Base-by-base conservation (phyloP, 306 rosid genomes). In the Cyamopsis tetragonoloba region DNA sequence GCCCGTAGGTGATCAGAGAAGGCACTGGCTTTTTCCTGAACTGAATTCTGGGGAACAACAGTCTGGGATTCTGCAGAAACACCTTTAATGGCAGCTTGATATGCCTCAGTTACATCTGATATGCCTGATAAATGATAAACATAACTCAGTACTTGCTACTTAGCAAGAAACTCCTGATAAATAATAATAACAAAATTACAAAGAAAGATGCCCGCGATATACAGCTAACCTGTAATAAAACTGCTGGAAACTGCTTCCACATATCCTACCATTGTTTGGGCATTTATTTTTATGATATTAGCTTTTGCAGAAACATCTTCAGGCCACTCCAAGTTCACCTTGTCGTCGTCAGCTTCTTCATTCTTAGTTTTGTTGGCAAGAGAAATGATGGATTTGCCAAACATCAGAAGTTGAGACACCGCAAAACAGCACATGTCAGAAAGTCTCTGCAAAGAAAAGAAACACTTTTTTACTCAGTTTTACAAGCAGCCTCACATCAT, bases 341-440 rank as follows among this genome's bases (percentile, higher is more conserved):
- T 47, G 70, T 83, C 79, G 2, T 68, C 84, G 18, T 77, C 86
- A 23, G 51, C 28, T 18, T 79, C 84, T 46, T 81, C 91, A 8
- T 77, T 86, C 80, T 80, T 84, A 37, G 57, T 80, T 72, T 86
- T 86, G 86, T 82, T 85, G 55, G 92, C 87, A 73, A 57, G 61
- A 75, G 95, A 85, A 62, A 95, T 88, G 70, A 88, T 63, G 63
- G 96, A 88, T 75, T 90, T 95, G 56, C 95, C 95, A 23, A 85
- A 83, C 66, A 79, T 69, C 58, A 86, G 79, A 79, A 95, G 80
- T 72, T 88, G 99, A 73, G 99, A 88, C 57, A 90, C 97, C 0
- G 91, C 95, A 43, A 87, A 84, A 73, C 89, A 90, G 85, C 96
- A 86, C 88, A 88, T 81, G 83, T 95, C 97, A 23, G 99, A 95